Conservation (phyloP, 1,284 basidiomycete species). For the Vanrija sp. region DNA sequence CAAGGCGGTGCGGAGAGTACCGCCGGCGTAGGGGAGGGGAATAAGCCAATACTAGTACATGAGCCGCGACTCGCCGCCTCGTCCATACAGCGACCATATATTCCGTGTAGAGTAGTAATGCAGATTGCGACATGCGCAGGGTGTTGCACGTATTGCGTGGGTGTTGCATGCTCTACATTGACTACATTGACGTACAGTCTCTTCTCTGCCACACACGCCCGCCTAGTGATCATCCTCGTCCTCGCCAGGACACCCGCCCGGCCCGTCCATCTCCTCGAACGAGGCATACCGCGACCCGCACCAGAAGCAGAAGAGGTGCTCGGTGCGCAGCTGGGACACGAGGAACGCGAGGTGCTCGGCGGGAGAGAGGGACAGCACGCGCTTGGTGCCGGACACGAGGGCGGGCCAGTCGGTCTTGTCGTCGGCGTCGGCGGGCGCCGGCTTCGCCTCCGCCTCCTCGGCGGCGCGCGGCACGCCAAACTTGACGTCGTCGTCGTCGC, state of each 20-base stretch:
- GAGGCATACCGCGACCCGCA: conserved; percentile 40
- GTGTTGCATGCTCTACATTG: no score
- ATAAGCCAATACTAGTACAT: no score
- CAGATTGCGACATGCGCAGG: no score
- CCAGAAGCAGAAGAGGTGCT: conserved; percentile 49
- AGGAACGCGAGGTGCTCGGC: conserved; percentile 39
- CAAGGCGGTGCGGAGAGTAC: no score
- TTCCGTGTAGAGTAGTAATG: no score
- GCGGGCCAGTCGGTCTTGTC: conserved; percentile 36
- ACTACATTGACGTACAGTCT: no score
- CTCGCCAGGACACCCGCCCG: conserved; percentile 47
- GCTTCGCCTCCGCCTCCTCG: conserved; percentile 1
- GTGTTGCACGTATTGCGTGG: no score
- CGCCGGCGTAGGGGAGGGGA: no score
- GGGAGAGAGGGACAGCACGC: conserved; percentile 44
- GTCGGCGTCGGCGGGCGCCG: conserved; percentile 2
- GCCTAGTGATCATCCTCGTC: conserved; percentile 48
- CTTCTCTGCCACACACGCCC: no score
- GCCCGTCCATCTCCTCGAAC: conserved; percentile 45
- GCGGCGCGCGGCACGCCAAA: conserved; percentile 11
- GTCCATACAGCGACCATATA: no score
- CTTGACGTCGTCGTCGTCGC: conserved; percentile 17
- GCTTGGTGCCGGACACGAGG: conserved; percentile 36
- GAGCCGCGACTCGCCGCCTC: no score
- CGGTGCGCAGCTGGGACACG: conserved; percentile 40